Evolutionary conservation across 257 asterid genomes (phyloP), one percentile per base, ranked within the genome.

Genomic region (Osmanthus fragrans): DNA sequence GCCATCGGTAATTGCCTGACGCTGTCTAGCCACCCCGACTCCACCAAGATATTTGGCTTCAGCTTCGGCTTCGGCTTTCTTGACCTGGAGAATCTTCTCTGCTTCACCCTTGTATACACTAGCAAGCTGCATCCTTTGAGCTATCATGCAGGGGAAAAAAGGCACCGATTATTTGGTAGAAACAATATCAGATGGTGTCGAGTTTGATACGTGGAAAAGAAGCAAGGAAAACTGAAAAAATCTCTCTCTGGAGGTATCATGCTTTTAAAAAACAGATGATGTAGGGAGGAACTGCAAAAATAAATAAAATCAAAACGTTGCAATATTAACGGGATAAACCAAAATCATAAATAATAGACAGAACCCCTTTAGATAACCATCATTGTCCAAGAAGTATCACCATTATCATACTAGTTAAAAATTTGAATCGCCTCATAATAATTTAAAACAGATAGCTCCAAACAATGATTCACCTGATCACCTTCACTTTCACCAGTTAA

Each of bases 1-100:
- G 63, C 99, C 99, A 42, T 94, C 99, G 3, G 99, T 94, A 25
- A 94, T 94, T n/a, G 99, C 99, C 79, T 95, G 99, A 72, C 99
- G 89, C 89, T 95, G 99, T 82, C 93, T 87, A n/a, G 99, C 99
- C 39, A 95, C 99, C 68, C 99, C 99, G 7, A 95, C 96, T 42
- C 98, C 99, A 45, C 99, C 99, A 7, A 95, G 92, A 87, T 95
- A 95, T 89, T 95, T 95, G 82, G 99, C 75, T 82, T 95, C 99
- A 21, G 98, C 99, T 4, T 95, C 99, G 1, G 94, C 98, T 84
- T 95, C 99, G 71, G 99, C 99, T 83, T 82, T 95, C 89, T 95
- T 95, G 13, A 95, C 88, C 77, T 6, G 92, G 82, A 93, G 93
- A 81, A 92, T 89, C 82, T 95, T 95, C 75, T 95, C 99, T 4